Evolutionary conservation across 2,329 filamentous ascomycete genomes (phyloP).

Genomic region (Penicillium glabrum): DNA sequence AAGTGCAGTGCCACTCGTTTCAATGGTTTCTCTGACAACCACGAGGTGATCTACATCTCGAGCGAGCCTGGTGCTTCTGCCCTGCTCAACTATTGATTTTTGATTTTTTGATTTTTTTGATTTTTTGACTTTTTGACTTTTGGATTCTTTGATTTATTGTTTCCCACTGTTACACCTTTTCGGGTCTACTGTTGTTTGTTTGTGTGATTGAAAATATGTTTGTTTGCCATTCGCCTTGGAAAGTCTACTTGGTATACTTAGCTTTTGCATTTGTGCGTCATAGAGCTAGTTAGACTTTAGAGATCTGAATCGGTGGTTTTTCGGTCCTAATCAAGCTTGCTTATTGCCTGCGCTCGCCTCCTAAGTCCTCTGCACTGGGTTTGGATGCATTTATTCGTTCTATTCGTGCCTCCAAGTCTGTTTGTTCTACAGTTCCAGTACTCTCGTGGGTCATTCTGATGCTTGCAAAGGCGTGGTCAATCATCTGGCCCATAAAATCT

Average conservation of each 20-base stretch:
- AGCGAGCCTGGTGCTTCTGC: conserved; percentile 86
- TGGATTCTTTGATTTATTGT: not conserved
- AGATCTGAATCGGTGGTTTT: not conserved
- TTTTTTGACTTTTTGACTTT: not conserved
- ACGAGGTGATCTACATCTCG: conserved; percentile 91
- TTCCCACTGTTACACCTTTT: not conserved
- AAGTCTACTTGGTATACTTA: not conserved
- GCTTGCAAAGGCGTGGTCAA: not conserved
- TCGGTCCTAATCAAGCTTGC: not conserved
- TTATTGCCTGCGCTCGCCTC: not conserved
- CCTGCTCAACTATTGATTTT: conserved; percentile 56
- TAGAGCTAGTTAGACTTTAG: not conserved
- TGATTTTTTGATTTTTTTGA: not conserved
- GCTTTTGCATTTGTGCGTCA: not conserved
- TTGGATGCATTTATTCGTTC: not conserved
- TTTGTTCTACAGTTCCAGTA: not conserved
- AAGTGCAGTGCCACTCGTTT: conserved; percentile 97
- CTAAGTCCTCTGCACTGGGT: not conserved
- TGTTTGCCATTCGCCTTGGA: not conserved
- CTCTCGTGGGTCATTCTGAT: not conserved
- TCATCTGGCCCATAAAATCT: not conserved
- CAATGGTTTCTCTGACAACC: conserved; percentile 92
- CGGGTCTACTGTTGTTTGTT: not conserved
- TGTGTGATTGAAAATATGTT: too few species aligned
- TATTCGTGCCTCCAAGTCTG: not conserved